A percentile compares a stretch with the other conserved stretches of the same genome.
phyloP scores from a whole-genome alignment of 805 yeast species.

The Metschnikowia gelsemii region DNA sequence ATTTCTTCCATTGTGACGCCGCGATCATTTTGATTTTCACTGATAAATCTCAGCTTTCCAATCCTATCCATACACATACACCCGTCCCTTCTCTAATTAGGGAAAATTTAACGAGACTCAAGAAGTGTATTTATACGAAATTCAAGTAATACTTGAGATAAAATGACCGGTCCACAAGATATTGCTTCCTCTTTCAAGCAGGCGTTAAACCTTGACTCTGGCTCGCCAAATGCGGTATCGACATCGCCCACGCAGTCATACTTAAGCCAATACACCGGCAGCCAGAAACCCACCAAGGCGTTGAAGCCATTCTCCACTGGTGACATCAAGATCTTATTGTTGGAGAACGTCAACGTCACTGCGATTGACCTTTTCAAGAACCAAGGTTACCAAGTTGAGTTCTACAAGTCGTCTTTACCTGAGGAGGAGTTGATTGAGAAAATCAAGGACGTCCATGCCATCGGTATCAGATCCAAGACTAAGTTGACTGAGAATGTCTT shows the following conservation, averaged over 20 bases:
- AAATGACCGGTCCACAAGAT: constrained; percentile 69
- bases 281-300: constrained; percentile 57
- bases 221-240: constrained; percentile 64
- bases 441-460: constrained; percentile 90
- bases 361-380: constrained; percentile 80
- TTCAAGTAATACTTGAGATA: too few relatives aligned
- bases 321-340: constrained; percentile 84
- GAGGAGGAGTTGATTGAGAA: constrained; percentile 95
- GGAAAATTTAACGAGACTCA: too few relatives aligned
- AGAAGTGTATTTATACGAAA: too few relatives aligned
- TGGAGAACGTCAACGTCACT: constrained; percentile 92
- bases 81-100: too few relatives aligned
- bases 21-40: not conserved
- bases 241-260: constrained; percentile 82
- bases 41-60: too few relatives aligned
- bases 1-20: not conserved
- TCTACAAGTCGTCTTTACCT: constrained; percentile 80
- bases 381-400: constrained; percentile 98
- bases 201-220: constrained; percentile 47
- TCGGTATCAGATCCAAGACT: constrained; percentile 98
- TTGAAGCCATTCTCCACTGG: constrained; percentile 95
- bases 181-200: constrained; percentile 59
- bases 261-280: constrained; percentile 52
- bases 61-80: too few relatives aligned
- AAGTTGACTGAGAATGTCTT: constrained; percentile 77